Percentiles rank a stretch among this genome's conserved stretches.
Conservation (phyloP, 805 yeast genomes). For the Candida sithepensis region DNA sequence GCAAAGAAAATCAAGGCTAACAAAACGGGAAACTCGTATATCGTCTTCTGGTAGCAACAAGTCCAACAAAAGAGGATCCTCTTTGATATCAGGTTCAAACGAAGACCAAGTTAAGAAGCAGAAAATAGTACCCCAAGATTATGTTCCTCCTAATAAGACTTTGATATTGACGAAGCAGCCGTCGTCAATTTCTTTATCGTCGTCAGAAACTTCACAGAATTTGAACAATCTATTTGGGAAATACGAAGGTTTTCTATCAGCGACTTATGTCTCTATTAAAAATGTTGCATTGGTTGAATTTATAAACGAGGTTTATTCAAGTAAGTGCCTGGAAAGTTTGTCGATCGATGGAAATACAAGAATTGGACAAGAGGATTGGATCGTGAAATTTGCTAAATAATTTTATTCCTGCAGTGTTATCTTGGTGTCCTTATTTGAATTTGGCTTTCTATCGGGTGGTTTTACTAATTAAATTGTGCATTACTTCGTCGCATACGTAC, state of each 20-base stretch:
- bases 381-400: constrained; percentile 30
- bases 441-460: neutral
- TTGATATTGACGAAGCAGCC: constrained; percentile 55
- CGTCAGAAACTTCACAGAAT: constrained; percentile 31
- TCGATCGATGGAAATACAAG: constrained; percentile 17
- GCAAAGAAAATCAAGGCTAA: constrained; percentile 20
- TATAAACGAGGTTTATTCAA: constrained; percentile 49
- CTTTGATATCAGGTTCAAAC: constrained; percentile 4
- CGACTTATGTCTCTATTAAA: constrained; percentile 62
- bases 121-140: constrained; percentile 31
- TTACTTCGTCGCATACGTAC: neutral
- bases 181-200: neutral
- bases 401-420: neutral
- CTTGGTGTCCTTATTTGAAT: neutral
- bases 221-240: constrained; percentile 45
- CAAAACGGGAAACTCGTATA: constrained; percentile 5
- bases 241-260: constrained; percentile 59
- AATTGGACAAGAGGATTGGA: constrained; percentile 20
- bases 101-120: constrained; percentile 12
- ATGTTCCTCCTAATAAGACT: constrained; percentile 54
- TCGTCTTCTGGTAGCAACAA: constrained; percentile 4
- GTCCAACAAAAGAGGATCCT: constrained; percentile 17
- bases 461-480: neutral
- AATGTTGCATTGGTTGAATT: constrained; percentile 82
- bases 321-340: constrained; percentile 20